Base-by-base conservation (phyloP, 129 eudicot genomes). In the Chrysanthemum makinoi region DNA sequence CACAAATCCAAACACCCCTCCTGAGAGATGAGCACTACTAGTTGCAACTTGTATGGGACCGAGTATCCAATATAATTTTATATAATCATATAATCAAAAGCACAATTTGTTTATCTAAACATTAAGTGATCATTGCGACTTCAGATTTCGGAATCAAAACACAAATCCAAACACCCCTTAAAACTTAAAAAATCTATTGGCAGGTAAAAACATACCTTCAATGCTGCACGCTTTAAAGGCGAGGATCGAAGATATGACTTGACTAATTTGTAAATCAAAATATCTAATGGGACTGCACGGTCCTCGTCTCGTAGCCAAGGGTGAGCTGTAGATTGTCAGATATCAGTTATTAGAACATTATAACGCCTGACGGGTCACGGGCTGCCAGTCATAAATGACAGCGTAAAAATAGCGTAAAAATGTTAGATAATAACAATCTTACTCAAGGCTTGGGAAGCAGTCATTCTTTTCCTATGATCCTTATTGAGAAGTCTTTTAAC, bases 401-500 rank as follows among this genome's bases (percentile, higher is more conserved):
- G 16, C 0, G 7, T 6, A 50, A 6, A 72, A 35, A 54, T 2
- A 13, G 16, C 0, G 7, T 6, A 50, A 6, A 72, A 35, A 54
- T 2, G 10, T 26, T 26, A 19, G n/a, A 72, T 71, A 30, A 0
- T 6, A 35, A 63, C 47, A 4, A 66, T 62, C 88, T 50, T 77
- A 90, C 96, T 82, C 50, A 90, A 86, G 59, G 94, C 94, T 77
- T 87, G 94, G 51, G 89, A 83, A 64, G 94, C 94, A 17, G 83
- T 84, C 96, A 90, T 90, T 80, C 96, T 79, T 80, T 87, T 90
- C 57, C 96, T 76, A 20, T 87, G 96, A 70, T 90, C 96, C 74
- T 88, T 85, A 54, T 83, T 90, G n/a, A 87, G 87, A 76, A 90
- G 91, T 78, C 96, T 74, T 77, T 77, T 87, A 43, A 90, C 96